These are phyloP conservation scores for Aspergillus oerlinghausenensis DNA, from an alignment of 2,329 filamentous ascomycete genomes.

Conservation along the genomic window DNA sequence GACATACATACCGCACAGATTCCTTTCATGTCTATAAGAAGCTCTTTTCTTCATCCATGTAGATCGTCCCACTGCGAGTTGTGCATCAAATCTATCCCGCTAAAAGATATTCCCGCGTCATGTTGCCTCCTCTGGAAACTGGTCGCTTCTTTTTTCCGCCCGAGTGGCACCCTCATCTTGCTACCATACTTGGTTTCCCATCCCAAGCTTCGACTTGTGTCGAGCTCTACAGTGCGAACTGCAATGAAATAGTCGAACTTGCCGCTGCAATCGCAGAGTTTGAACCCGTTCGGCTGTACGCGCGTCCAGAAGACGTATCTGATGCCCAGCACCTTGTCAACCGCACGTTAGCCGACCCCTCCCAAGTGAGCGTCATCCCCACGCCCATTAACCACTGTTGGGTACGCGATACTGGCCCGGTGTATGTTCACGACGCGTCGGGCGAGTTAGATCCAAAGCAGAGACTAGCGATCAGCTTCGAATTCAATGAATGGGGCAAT, in stretches of 20 bases:
- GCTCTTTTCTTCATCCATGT: not conserved
- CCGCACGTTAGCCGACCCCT: constrained; percentile 1
- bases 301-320: constrained; percentile 14
- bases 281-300: constrained; percentile 20
- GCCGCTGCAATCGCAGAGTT: constrained; percentile 17
- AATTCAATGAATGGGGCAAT: constrained; percentile 21
- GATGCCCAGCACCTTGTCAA: constrained; percentile 10
- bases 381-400: constrained; percentile 18
- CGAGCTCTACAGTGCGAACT: constrained; percentile 6
- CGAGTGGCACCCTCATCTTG: constrained; percentile 8
- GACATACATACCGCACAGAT: not conserved
- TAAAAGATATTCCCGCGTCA: not conserved
- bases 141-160: constrained; percentile 6
- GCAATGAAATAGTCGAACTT: constrained; percentile 13
- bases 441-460: constrained; percentile 8
- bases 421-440: constrained; percentile 16
- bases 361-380: constrained; percentile 11
- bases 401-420: constrained; percentile 20
- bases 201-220: constrained; percentile 8
- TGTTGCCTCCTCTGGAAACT: not conserved
- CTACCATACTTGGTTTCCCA: constrained; percentile 8
- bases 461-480: constrained; percentile 16
- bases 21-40: not conserved
- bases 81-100: not conserved
- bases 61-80: not conserved